Base-by-base conservation (phyloP, 1,139 yeast species). In the Yamadazyma oceani region DNA sequence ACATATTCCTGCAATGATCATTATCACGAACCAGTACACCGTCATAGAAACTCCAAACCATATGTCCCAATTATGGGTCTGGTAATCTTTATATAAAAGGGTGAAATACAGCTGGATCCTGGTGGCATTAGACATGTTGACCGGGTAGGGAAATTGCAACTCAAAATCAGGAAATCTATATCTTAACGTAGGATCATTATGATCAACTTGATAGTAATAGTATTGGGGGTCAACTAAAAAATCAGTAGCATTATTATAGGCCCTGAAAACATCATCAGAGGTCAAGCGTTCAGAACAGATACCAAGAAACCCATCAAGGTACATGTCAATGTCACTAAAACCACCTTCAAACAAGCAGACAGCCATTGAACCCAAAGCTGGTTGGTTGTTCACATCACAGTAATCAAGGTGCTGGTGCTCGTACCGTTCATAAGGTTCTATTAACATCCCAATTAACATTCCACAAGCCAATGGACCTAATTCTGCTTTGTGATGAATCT, bases 301-400 rank as follows among this genome's bases (percentile, higher is more conserved):
- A 4, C 37, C 14, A 27, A 64, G 40, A 41, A 60, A 63, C 21
- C 47, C 40, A 8, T 48, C 40, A 13, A 56, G 42, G 13, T 58
- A 55, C 5, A 41, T 35, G 4, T 44, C 37, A 35, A 44, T 40
- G 19, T 37, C 15, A 14, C 26, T 16, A 27, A 45, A 44, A 13
- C 32, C 42, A 8, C 27, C 21, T 31, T 48, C 46, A 23, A 51
- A 42, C 34, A 64, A 52, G 43, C 69, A 64, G 35, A 48, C 49
- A 19, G 66, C 60, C 62, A 64, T 61, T 17, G 69, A 49, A 0
- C 69, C 69, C 40, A 64, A 51, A 1, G 69, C 67, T 12, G 58
- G 65, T 42, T 62, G 68, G 45, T 58, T 54, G 19, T 54, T 45
- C 31, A 45, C 46, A 36, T 55, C 51, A 46, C 69, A 63, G 43